Evolutionary conservation across 257 asterid species (phyloP), one percentile per base, ranked within the genome.

Genomic region (Solanum piurae): DNA sequence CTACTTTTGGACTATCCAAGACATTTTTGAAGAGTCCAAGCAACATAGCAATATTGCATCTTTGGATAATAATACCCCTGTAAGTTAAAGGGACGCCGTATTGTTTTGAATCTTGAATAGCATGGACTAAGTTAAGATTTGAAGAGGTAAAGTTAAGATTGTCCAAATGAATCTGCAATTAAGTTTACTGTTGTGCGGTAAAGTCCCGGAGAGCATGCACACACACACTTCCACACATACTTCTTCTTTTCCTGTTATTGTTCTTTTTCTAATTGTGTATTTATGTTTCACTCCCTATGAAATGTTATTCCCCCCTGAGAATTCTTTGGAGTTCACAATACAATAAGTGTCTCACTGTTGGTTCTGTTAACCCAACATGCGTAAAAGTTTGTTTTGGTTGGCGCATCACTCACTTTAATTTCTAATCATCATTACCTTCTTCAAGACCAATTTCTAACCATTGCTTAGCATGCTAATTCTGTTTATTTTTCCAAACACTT

Each of bases 401-500:
- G 85, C 44, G 55, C 44, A 46, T 82, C 29, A 10, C 69, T 31
- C 52, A 46, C 69, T 37, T 21, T 21, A 52, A n/a, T 66, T 84
- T 87, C 25, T 80, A 58, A 21, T 74, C 85, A 18, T 34, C 38
- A 38, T 72, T 77, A 86, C 66, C 40, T 69, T 84, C 74, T 87
- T 86, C 33, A 74, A 60, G 37, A 68, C 83, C 49, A 58, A 84
- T 76, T 83, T 89, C 77, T 83, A 76, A 72, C 72, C 69, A 82
- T 49, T 82, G 68, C 69, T 49, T 18, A 49, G 44, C 44, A 49
- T 82, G 18, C 62, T 33, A 87, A 88, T 34, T 82, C 87, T 88
- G 29, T 89, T 89, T 64, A 77, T 25, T 84, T 88, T 88, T 86
- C 88, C 72, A 68, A 88, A 46, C 64, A 69, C 29, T 87, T 88